phyloP scores from a whole-genome alignment of 352 stramenopile species.

The Pythium angustatum region DNA sequence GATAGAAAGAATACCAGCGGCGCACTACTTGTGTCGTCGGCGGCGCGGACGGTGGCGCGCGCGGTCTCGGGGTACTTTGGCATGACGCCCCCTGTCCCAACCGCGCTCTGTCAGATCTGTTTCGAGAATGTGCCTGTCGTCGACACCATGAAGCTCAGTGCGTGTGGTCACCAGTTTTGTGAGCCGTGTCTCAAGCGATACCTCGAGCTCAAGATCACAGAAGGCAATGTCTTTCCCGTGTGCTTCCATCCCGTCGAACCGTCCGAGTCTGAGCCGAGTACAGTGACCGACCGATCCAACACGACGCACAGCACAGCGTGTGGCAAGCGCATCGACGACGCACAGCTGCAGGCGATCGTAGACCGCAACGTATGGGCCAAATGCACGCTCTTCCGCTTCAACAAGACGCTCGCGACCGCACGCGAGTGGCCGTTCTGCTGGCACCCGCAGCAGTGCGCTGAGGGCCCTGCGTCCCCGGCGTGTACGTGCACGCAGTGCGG shows the following conservation, averaged over 20 bases:
- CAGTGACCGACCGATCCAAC: too few relatives aligned
- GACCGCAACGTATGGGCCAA: conserved; percentile 57
- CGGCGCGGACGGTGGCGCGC: background rate
- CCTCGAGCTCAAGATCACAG: conserved; percentile 71
- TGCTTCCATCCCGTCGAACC: too few relatives aligned
- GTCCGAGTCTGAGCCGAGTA: too few relatives aligned
- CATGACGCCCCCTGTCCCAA: background rate
- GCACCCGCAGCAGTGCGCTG: conserved; percentile 52
- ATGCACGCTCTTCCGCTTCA: conserved; percentile 87
- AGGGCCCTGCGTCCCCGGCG: conserved; percentile 44
- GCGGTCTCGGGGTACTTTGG: background rate
- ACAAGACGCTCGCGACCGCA: conserved; percentile 62
- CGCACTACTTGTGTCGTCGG: background rate
- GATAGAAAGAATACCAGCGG: background rate
- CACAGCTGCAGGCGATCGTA: conserved; percentile 48
- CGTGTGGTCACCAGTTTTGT: conserved; percentile 66
- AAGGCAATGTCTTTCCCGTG: conserved; percentile 68
- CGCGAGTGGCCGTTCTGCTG: conserved; percentile 62
- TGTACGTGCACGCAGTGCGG: conserved; percentile 45
- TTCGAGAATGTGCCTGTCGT: conserved; percentile 55
- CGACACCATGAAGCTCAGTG: conserved; percentile 37
- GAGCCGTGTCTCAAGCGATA: conserved; percentile 57
- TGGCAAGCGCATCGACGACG: conserved; percentile 35
- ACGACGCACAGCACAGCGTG: too few relatives aligned
- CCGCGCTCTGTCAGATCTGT: conserved; percentile 76